Base-by-base conservation (phyloP, 139 green algal genomes). In the Chlorella sorokiniana region DNA sequence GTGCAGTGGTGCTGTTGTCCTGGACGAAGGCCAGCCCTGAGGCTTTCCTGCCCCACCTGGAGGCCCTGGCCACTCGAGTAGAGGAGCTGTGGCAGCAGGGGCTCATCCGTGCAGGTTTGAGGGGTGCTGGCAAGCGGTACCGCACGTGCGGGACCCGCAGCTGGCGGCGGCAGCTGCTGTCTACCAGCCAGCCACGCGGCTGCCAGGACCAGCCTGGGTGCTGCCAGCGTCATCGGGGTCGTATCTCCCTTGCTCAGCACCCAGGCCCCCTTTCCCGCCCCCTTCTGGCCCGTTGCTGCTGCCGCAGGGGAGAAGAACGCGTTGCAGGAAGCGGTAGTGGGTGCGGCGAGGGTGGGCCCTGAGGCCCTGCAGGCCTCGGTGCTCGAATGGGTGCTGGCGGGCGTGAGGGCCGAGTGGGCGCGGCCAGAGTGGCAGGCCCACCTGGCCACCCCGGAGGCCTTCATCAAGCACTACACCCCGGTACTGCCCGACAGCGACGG, bases 1-100 rank as follows among this genome's bases (percentile, higher is more conserved):
- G 9, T 52, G 69, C 79, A 82, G 61, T 76, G 70, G 84, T 91
- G 33, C 61, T 88, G 68, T 67, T 91, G 31, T 62, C 77, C 40
- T 83, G 79, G 31, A 83, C 80, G 62, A 89, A 92, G 83, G 88
- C 83, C 42, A 81, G 82, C 29, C 91, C 91, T 2, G 61, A 82
- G 2, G 83, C 89, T 0, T 87, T 96, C 74, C 74, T 85, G 65
- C 93, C 89, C 0, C 91, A 95, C 83, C 83, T 96, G 23, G 63
- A 90, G 38, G 59, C 85, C 7, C 76, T 96, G 51, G 93, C 90
- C 38, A 72, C 59, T 4, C 81, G 85, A 37, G 79, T 92, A 18
- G 56, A 86, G 63, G 81, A 84, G 63, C 83, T 95, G 79, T 95
- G 90, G 90, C 79, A 87, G 1, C 64, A 70, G 10, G 86, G 86